A percentile compares a stretch with the other conserved stretches of the same genome.
Conservation (phyloP, 2,329 filamentous ascomycete species). For the Xylaria sp. region DNA sequence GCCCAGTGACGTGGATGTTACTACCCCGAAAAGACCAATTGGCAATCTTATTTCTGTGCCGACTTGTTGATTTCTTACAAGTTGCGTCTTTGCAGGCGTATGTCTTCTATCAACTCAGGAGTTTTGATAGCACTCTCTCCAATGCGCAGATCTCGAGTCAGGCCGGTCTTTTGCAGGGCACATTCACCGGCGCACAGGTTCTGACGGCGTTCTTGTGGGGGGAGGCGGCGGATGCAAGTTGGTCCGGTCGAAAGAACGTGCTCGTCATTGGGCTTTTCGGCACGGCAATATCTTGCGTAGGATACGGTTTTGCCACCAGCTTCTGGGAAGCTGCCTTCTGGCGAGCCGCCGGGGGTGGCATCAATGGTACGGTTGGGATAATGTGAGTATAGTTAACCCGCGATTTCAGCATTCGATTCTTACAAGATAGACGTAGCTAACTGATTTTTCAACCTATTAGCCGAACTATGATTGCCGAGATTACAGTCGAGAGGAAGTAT, state of each 20-base stretch:
- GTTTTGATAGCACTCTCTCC: conserved; percentile 61
- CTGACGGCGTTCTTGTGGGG: conserved; percentile 77
- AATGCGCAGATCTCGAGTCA: conserved; percentile 66
- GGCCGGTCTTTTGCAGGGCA: conserved; percentile 71
- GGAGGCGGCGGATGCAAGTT: conserved; percentile 63
- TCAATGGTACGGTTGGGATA: conserved; percentile 57
- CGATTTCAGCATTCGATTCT: background rate
- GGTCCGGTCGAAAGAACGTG: conserved; percentile 70
- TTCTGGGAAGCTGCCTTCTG: conserved; percentile 70
- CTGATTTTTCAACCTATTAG: conserved; percentile 29
- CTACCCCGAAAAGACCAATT: conserved; percentile 75
- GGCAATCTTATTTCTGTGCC: conserved; percentile 69
- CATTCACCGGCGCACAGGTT: conserved; percentile 76
- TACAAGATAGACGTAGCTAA: background rate
- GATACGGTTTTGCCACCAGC: conserved; percentile 72
- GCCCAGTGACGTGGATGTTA: conserved; percentile 68
- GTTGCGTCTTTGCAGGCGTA: conserved; percentile 73
- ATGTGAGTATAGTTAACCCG: conserved; percentile 44
- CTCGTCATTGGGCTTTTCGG: conserved; percentile 73
- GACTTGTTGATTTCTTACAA: conserved; percentile 75
- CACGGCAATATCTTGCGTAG: conserved; percentile 69
- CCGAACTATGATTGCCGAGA: conserved; percentile 56
- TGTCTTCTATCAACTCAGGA: conserved; percentile 76
- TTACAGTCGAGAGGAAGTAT: conserved; percentile 54
- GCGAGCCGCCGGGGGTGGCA: conserved; percentile 65